Base-by-base conservation (phyloP, 1,284 basidiomycete genomes). In the Boletus sp. region DNA sequence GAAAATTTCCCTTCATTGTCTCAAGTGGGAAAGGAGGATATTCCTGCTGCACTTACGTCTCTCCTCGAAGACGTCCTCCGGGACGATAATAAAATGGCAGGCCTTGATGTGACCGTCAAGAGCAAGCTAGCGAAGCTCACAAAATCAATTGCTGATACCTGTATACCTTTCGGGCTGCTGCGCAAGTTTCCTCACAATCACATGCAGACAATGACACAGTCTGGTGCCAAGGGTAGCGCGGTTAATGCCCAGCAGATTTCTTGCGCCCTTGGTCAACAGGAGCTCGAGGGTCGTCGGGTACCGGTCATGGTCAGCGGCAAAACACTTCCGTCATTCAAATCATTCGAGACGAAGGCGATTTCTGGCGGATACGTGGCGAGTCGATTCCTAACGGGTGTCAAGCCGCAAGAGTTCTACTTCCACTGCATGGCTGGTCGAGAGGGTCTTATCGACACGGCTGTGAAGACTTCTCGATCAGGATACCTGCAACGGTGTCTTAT, bases 391-490 rank as follows among this genome's bases (percentile, higher is more conserved):
- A 99, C 96, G 16, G 96, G 96, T 51, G 88, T 99, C 66, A 91
- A 90, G 55, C 96, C 96, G 0, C 96, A 99, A 67, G 96, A 99
- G 69, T 99, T 97, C 73, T 99, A 97, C 74, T 99, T 99, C 80
- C 96, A 99, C 73, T 98, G 96, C 69, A 99, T 99, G 96, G 94
- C 96, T 51, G 96, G 96, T 46, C 85, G 96, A 60, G 96, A 99
- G 73, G 96, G 96, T 68, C 80, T 99, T 27, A 99, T 99, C 63
- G 96, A 99, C 67, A 99, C 96, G 9, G 96, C 96, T 41, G 96
- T 99, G 70, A 99, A 99, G 73, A 99, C 96, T 5, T 92, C 91
- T 56, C 91, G 96, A 55, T 99, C 96, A 9, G 96, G 96, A 19
- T 99, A 99, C 69, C 80, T 99, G 38, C 96, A 99, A 67, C 84